phyloP scores from a whole-genome alignment of 2,329 filamentous ascomycete species.

The Phyllosticta citribraziliensis region DNA sequence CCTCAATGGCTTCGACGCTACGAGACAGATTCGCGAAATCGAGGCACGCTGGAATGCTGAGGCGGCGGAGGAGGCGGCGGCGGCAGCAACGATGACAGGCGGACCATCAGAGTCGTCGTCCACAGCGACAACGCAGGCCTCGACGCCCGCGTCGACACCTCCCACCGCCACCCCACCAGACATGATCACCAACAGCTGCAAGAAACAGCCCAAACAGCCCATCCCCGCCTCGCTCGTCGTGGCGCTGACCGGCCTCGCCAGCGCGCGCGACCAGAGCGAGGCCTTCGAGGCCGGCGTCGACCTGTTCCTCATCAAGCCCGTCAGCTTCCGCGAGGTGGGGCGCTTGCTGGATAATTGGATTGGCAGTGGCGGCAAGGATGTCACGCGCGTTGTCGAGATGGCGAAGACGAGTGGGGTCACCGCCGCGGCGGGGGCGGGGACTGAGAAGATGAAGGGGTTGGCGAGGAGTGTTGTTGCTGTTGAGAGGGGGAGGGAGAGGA shows the following conservation, averaged over 20 bases:
- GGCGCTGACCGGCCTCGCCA: constrained; percentile 36
- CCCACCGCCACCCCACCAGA: too few species aligned
- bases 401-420: not conserved
- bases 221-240: constrained; percentile 29
- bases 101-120: not conserved
- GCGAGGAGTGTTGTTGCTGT: not conserved
- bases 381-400: not conserved
- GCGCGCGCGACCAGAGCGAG: constrained; percentile 34
- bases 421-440: too few species aligned
- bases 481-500: too few species aligned
- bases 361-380: constrained; percentile 12
- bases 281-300: constrained; percentile 35
- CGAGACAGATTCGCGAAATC: constrained; percentile 30
- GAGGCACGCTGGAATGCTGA: constrained; percentile 11
- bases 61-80: not conserved
- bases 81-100: not conserved
- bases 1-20: constrained; percentile 37
- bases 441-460: too few species aligned
- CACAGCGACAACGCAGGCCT: not conserved
- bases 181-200: too few species aligned
- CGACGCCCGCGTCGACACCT: not conserved
- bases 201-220: not conserved
- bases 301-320: constrained; percentile 38
- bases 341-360: constrained; percentile 29
- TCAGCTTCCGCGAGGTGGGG: constrained; percentile 35